Percentiles rank a stretch among this genome's conserved stretches.
Conservation (phyloP, 2,329 filamentous ascomycete genomes). For the Phyllosticta capitalensis region DNA sequence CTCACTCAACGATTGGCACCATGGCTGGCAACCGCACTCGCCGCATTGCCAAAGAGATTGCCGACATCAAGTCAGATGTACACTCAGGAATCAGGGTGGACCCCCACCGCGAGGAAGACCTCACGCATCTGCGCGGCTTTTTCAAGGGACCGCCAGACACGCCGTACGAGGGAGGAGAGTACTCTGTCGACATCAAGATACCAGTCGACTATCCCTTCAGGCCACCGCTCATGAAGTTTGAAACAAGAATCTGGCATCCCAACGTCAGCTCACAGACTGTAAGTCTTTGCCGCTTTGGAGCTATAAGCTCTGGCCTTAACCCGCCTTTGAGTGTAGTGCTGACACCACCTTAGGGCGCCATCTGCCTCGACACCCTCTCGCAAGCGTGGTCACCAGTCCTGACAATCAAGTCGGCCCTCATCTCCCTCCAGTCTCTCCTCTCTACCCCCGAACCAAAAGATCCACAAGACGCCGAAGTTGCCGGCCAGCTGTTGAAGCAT, state of each 20-base stretch:
- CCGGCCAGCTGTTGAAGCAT: conserved; percentile 73
- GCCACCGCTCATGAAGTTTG: conserved; percentile 81
- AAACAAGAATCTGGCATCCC: conserved; percentile 93
- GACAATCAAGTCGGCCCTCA: conserved; percentile 88
- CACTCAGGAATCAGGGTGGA: conserved; percentile 38
- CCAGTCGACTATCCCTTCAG: conserved; percentile 88
- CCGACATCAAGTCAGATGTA: conserved; percentile 9
- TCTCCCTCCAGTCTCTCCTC: conserved; percentile 87
- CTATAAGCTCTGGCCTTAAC: neutral
- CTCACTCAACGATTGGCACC: conserved; percentile 15
- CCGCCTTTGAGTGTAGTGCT: conserved; percentile 14
- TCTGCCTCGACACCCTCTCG: conserved; percentile 88
- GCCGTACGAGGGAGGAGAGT: conserved; percentile 82
- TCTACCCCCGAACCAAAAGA: conserved; percentile 92
- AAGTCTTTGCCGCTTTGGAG: conserved; percentile 27
- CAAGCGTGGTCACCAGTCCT: conserved; percentile 90
- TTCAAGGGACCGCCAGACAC: conserved; percentile 86
- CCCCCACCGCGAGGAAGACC: conserved; percentile 52
- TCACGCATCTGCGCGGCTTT: conserved; percentile 73
- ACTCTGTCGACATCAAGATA: conserved; percentile 74
- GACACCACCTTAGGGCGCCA: conserved; percentile 61
- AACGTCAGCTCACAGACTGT: conserved; percentile 93
- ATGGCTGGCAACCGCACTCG: conserved; percentile 50
- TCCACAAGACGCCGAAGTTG: conserved; percentile 92
- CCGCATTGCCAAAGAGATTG: conserved; percentile 41